Evolutionary conservation across 257 asterid species (phyloP).

Genomic region (Jaltomata sinuosa): DNA sequence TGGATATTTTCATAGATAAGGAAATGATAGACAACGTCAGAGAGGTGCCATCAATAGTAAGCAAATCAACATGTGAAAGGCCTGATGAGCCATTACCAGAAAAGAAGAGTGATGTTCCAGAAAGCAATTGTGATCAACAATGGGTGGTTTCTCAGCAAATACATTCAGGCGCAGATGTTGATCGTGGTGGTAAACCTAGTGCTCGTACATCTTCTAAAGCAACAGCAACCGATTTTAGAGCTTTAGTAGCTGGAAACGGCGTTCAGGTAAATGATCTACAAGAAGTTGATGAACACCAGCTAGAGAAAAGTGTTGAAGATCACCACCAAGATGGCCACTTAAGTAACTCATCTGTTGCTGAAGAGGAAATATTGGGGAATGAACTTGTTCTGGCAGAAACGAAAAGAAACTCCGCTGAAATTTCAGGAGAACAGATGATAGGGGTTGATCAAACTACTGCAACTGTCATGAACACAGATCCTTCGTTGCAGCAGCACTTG

Average conservation of each 20-base stretch:
- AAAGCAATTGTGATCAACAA: background rate
- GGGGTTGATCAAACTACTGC: conserved; percentile 18
- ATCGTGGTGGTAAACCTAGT: conserved; percentile 5
- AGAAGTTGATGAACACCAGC: conserved; percentile 1
- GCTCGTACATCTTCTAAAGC: conserved; percentile 7
- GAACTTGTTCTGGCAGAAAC: background rate
- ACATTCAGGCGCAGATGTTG: conserved; percentile 7
- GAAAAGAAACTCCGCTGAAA: conserved; percentile 1
- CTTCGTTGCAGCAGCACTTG: conserved; percentile 2
- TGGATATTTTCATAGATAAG: conserved; percentile 38
- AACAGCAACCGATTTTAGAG: conserved; percentile 2
- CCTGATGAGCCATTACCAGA: background rate
- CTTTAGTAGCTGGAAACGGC: background rate
- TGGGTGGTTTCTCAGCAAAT: conserved; percentile 7
- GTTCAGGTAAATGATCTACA: conserved; percentile 1
- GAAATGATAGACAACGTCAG: conserved; percentile 14
- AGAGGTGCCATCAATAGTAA: conserved; percentile 7
- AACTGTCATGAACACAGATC: conserved; percentile 10
- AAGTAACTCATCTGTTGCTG: background rate
- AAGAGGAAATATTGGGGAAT: background rate
- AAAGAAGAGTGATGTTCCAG: conserved; percentile 1
- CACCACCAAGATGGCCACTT: background rate
- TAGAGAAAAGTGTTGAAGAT: background rate
- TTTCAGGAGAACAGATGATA: conserved; percentile 19
- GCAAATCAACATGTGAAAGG: conserved; percentile 10